Evolutionary conservation across 805 yeast species (phyloP), one percentile per base, ranked within the genome.

Genomic region (Clavispora asparagi): DNA sequence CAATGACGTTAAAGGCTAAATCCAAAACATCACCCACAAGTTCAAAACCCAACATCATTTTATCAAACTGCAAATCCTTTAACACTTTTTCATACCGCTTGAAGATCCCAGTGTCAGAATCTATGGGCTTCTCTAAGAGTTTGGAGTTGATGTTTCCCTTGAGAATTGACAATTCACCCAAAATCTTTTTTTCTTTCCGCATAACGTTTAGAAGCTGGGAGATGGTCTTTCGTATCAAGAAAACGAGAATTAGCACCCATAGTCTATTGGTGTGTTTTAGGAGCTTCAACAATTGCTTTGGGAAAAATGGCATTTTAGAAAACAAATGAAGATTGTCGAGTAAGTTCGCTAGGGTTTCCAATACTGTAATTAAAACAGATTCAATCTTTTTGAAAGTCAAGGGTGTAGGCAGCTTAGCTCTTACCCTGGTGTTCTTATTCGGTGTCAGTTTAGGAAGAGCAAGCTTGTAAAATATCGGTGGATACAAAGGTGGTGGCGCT

Each of bases 241-340:
- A 71, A 4, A 71, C 54, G 49, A 71, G 55, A 11, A 71, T 65
- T 19, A 71, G 55, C 33, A 71, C 65, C 77, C 77, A 71, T 38
- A 71, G 51, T 50, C 68, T 68, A 53, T 71, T 71, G 46, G 77
- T 71, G 44, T 71, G 71, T 44, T 68, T 68, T 41, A 71, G 56
- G 17, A 71, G 45, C 7, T 57, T 58, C 16, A 56, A 29, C 9
- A 71, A 51, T 19, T 48, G 50, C 45, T 66, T 53, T 2, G 77
- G 77, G 47, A 71, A 71, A 71, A 70, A 66, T 17, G 77, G 77
- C 29, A 71, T 51, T 46, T 66, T 62, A 38, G 73, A 68, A 28
- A 71, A 63, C 39, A 71, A 63, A 47, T 71, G 75, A 13, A 71
- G 58, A 45, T 70, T 71, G 53, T 71, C 77, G 16, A 71, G 54